These are phyloP conservation scores for Aquilaria agallochum DNA, from an alignment of 441 rosid genomes.

Conservation along the genomic window DNA sequence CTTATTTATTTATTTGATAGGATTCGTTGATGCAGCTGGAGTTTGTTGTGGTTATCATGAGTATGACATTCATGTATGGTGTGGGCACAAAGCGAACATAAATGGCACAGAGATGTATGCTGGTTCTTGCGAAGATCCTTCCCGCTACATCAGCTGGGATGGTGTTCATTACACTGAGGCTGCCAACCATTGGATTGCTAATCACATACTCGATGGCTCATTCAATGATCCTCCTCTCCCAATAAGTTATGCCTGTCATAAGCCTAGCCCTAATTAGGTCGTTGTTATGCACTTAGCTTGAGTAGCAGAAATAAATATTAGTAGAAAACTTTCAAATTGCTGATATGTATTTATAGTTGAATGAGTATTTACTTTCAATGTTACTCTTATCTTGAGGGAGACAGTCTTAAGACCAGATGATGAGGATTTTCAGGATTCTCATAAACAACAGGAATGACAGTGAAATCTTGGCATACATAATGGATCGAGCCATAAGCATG, in stretches of 20 bases:
- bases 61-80: conserved; percentile 14
- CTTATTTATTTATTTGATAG: conserved; percentile 5
- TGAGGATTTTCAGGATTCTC: too few species aligned
- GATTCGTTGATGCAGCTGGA: conserved; percentile 21
- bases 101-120: conserved; percentile 24
- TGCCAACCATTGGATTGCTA: conserved; percentile 34
- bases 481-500: too few species aligned
- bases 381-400: too few species aligned
- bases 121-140: conserved; percentile 28
- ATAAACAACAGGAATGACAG: too few species aligned
- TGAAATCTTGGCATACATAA: too few species aligned
- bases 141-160: conserved; percentile 28
- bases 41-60: conserved; percentile 30
- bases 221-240: conserved; percentile 12
- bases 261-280: neutral
- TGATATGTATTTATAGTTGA: too few species aligned
- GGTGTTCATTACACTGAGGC: conserved; percentile 31
- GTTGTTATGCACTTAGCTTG: too few species aligned
- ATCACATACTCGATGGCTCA: conserved; percentile 9
- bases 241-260: conserved; percentile 10
- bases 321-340: too few species aligned
- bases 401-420: too few species aligned
- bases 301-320: too few species aligned
- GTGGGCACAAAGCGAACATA: conserved; percentile 21
- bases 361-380: too few species aligned